These are phyloP conservation scores for Penicillium sp. DNA, from an alignment of 2,329 filamentous ascomycete species.

Conservation along the genomic window DNA sequence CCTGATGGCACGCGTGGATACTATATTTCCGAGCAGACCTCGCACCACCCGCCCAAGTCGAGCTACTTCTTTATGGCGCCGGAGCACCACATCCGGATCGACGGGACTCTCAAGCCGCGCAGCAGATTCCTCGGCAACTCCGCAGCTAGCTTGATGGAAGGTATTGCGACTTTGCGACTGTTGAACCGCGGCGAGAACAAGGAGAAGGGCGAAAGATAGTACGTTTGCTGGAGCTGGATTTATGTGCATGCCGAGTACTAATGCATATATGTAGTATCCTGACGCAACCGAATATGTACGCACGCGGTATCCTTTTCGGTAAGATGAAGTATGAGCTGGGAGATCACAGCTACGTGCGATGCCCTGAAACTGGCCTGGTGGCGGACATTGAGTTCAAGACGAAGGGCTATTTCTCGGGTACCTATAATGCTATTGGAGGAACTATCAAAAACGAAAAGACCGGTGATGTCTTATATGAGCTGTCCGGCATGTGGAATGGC, in stretches of 20 bases:
- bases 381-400: slow-evolving; percentile 98
- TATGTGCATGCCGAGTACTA: slow-evolving; percentile 5
- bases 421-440: slow-evolving; percentile 94
- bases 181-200: slow-evolving; percentile 70
- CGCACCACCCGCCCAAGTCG: slow-evolving; percentile 96
- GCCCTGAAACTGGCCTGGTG: slow-evolving; percentile 80
- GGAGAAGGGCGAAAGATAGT: slow-evolving; percentile 81
- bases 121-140: slow-evolving; percentile 97
- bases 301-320: slow-evolving; percentile 90
- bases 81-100: slow-evolving; percentile 89
- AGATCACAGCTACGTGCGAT: slow-evolving; percentile 90
- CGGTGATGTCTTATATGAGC: slow-evolving; percentile 83
- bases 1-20: slow-evolving; percentile 82
- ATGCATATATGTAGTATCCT: slow-evolving; percentile 63
- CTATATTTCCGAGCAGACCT: slow-evolving; percentile 97
- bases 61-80: slow-evolving; percentile 99
- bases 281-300: slow-evolving; percentile 99
- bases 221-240: slow-evolving; percentile 41
- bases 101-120: slow-evolving; percentile 90
- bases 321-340: slow-evolving; percentile 99
- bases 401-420: slow-evolving; percentile 94
- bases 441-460: slow-evolving; percentile 85
- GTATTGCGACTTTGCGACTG: slow-evolving; percentile 81
- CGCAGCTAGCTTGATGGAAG: slow-evolving; percentile 97
- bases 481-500: slow-evolving; percentile 89